These are phyloP conservation scores for Chlamydomonas sphaeroides DNA, from an alignment of 139 green algal species.

Conservation along the genomic window DNA sequence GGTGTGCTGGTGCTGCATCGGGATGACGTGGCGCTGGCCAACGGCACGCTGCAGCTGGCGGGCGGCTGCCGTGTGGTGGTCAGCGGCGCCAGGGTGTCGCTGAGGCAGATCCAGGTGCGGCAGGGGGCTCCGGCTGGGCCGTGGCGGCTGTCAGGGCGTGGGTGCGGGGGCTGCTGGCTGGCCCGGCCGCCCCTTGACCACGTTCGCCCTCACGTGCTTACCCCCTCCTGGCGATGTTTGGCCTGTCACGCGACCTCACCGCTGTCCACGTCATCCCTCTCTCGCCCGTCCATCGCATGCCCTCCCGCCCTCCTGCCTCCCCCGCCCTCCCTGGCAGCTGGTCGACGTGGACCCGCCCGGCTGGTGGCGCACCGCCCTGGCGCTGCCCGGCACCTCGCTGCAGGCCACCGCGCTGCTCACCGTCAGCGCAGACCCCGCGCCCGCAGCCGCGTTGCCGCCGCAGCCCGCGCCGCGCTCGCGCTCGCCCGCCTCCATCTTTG, in stretches of 20 bases:
- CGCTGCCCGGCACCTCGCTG: slow-evolving; percentile 12
- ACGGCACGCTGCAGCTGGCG: slow-evolving; percentile 19
- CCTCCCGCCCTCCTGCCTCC: not conserved
- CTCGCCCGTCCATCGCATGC: not conserved
- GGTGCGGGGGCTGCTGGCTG: too few relatives aligned
- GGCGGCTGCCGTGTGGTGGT: slow-evolving; percentile 24
- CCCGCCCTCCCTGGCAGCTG: not conserved
- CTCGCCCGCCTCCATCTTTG: too few relatives aligned
- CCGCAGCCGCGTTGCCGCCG: too few relatives aligned
- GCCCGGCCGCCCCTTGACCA: not conserved
- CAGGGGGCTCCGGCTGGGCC: not conserved
- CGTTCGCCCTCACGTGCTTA: not conserved
- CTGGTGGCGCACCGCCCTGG: slow-evolving; percentile 16
- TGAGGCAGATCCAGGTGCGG: slow-evolving; percentile 20
- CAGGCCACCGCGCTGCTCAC: slow-evolving; percentile 11
- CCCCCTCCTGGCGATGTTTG: too few relatives aligned
- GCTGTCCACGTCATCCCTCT: too few relatives aligned
- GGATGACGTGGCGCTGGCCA: slow-evolving; percentile 16
- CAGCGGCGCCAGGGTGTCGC: not conserved
- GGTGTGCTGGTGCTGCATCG: not conserved
- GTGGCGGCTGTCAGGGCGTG: not conserved
- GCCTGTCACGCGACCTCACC: too few relatives aligned
- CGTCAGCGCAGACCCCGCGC: not conserved
- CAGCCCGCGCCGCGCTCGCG: too few relatives aligned
- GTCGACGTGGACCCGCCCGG: slow-evolving; percentile 4